Percentiles rank a stretch among this genome's conserved stretches.
phyloP scores from a whole-genome alignment of 2,329 filamentous ascomycete genomes.

The Microsporum canis region DNA sequence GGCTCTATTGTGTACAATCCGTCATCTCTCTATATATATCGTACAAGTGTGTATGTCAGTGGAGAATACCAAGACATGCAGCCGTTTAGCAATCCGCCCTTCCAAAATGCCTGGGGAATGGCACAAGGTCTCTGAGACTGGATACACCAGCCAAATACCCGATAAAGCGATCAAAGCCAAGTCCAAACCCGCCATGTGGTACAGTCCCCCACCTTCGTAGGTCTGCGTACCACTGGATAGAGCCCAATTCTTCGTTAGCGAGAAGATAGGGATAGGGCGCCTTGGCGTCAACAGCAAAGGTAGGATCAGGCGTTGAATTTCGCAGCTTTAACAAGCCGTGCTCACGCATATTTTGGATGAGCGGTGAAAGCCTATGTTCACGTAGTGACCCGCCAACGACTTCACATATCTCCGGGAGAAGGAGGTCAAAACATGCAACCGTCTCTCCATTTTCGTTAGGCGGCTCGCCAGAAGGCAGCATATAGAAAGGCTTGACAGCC shows the following conservation, averaged over 20 bases:
- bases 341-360: constrained; percentile 59
- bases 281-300: constrained; percentile 9
- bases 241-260: constrained; percentile 34
- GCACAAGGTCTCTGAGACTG: constrained; percentile 73
- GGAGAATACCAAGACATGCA: not conserved
- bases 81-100: constrained; percentile 39
- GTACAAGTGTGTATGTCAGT: not conserved
- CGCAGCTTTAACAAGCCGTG: constrained; percentile 46
- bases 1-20: not conserved
- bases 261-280: constrained; percentile 27
- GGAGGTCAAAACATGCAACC: constrained; percentile 80
- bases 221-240: constrained; percentile 76
- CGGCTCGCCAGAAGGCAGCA: constrained; percentile 44
- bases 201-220: constrained; percentile 82
- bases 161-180: constrained; percentile 79
- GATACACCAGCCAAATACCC: constrained; percentile 71
- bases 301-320: constrained; percentile 12
- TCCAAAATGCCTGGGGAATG: constrained; percentile 63
- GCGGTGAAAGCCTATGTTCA: constrained; percentile 60
- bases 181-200: constrained; percentile 79
- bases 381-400: constrained; percentile 81
- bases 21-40: not conserved
- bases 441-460: constrained; percentile 36
- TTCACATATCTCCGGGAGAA: constrained; percentile 77
- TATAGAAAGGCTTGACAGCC: constrained; percentile 84